These are phyloP conservation scores for Chenopodium album DNA, from an alignment of 148 eudicot species.

Conservation along the genomic window DNA sequence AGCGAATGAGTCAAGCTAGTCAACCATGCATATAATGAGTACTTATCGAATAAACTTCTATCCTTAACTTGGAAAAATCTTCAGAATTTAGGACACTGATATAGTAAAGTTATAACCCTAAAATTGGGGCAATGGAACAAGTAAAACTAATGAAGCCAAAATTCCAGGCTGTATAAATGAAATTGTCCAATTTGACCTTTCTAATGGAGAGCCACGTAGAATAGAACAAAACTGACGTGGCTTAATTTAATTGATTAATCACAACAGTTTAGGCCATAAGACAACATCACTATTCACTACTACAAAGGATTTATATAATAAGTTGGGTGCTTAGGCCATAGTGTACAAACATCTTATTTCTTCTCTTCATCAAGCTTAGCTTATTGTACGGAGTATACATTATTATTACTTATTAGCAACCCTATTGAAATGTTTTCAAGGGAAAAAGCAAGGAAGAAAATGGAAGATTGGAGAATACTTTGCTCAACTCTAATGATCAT, in stretches of 20 bases:
- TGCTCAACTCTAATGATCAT: slow-evolving; percentile 24
- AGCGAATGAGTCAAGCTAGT: too few species aligned
- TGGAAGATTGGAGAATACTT: slow-evolving; percentile 33
- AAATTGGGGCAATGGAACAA: too few species aligned
- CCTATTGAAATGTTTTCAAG: background rate
- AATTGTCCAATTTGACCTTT: too few species aligned
- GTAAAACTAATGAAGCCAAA: too few species aligned
- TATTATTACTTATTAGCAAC: background rate
- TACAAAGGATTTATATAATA: background rate
- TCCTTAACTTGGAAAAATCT: too few species aligned
- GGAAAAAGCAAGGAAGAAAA: background rate
- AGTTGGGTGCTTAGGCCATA: slow-evolving; percentile 7
- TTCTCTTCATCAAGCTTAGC: background rate
- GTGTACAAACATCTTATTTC: too few species aligned
- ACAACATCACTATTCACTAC: background rate
- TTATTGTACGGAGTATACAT: background rate
- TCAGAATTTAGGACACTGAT: too few species aligned
- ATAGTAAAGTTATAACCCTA: too few species aligned
- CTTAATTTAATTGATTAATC: background rate
- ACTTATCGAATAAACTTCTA: too few species aligned
- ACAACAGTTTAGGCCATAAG: slow-evolving; percentile 2
- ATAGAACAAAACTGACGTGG: background rate
- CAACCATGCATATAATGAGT: too few species aligned
- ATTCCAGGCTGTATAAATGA: too few species aligned
- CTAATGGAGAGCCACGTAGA: too few species aligned